Evolutionary conservation across 805 yeast genomes (phyloP).

Genomic region (Lipomyces sp.): DNA sequence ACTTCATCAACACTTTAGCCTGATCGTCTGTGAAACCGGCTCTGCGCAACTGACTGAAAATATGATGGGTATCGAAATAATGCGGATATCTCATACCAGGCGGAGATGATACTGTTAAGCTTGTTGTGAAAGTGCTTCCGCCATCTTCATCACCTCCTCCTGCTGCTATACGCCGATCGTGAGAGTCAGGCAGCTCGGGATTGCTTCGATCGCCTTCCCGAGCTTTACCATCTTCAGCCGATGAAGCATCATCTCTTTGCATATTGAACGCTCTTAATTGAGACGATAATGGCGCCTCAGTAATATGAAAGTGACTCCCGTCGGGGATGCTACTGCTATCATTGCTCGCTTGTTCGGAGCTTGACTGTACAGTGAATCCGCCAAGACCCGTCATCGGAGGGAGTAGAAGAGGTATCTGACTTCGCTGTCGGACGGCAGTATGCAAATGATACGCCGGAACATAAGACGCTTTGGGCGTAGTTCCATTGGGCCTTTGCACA

Average conservation of each 20-base stretch:
- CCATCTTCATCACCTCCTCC: not conserved
- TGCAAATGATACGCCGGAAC: not conserved
- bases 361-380: not conserved
- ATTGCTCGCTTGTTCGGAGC: not conserved
- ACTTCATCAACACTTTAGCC: constrained; percentile 60
- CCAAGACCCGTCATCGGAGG: not conserved
- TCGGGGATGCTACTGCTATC: not conserved
- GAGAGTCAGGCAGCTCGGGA: not conserved
- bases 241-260: not conserved
- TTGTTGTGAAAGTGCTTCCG: not conserved
- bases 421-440: not conserved
- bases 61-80: constrained; percentile 65
- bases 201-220: not conserved
- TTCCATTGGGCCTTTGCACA: constrained; percentile 1
- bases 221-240: not conserved
- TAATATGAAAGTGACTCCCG: not conserved
- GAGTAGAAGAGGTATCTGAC: not conserved
- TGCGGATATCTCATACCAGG: constrained; percentile 34
- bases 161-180: not conserved
- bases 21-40: constrained; percentile 68
- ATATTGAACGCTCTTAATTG: not conserved
- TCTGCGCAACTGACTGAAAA: constrained; percentile 56
- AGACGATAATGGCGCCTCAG: not conserved
- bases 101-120: constrained; percentile 13
- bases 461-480: not conserved